These are phyloP conservation scores for Trichoderma sp. DNA, from an alignment of 2,329 filamentous ascomycete genomes.

Conservation along the genomic window DNA sequence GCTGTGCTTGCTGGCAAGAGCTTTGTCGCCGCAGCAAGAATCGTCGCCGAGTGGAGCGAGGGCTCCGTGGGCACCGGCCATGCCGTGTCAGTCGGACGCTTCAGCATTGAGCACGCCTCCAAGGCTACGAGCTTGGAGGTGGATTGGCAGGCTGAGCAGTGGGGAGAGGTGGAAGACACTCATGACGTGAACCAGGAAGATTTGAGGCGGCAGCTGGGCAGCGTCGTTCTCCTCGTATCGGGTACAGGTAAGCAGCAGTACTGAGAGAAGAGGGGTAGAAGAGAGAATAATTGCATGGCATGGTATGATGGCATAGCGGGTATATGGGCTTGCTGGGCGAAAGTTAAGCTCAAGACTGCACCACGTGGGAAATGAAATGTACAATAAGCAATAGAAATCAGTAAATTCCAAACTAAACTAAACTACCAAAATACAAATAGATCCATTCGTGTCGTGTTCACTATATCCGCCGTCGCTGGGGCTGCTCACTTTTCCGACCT, in stretches of 20 bases:
- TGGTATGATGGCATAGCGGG: neutral
- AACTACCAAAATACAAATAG: neutral
- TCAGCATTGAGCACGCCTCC: constrained; percentile 80
- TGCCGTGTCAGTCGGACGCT: constrained; percentile 39
- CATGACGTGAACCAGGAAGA: constrained; percentile 96
- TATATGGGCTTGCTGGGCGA: neutral
- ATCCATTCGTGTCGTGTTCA: neutral
- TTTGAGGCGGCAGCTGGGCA: constrained; percentile 80
- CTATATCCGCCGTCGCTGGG: neutral
- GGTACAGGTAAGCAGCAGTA: constrained; percentile 43
- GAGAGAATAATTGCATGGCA: neutral
- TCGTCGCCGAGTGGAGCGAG: constrained; percentile 86
- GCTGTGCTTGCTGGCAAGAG: constrained; percentile 84
- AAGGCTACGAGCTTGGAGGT: constrained; percentile 78
- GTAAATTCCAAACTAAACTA: neutral
- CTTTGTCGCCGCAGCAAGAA: constrained; percentile 68
- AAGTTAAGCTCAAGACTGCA: neutral
- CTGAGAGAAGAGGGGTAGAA: neutral
- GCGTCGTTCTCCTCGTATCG: constrained; percentile 75
- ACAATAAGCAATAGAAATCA: constrained; percentile 2
- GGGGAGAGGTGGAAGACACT: constrained; percentile 97
- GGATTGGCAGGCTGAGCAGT: constrained; percentile 81
- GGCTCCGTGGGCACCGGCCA: constrained; percentile 55
- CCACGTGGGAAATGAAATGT: neutral
- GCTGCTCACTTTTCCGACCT: no score